phyloP scores from a whole-genome alignment of 108 stramenopile genomes.

The Skeletonema tropicum region DNA sequence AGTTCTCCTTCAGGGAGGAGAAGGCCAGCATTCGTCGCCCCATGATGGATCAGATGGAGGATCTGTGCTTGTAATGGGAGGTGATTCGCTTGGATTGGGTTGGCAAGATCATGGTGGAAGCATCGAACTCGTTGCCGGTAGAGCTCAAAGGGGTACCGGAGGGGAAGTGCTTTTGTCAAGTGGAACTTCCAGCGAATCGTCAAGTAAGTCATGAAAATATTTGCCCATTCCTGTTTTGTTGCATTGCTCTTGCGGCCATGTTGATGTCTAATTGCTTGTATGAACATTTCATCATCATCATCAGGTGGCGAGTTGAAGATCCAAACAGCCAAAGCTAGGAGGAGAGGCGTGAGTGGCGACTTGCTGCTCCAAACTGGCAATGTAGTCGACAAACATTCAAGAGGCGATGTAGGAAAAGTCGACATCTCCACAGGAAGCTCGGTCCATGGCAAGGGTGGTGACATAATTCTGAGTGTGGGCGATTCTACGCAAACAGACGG shows the following conservation, averaged over 20 bases:
- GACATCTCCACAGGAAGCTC: background rate
- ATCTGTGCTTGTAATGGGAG: slow-evolving; percentile 17
- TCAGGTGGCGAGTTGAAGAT: slow-evolving; percentile 8
- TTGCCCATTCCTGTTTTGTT: background rate
- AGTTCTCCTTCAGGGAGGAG: slow-evolving; percentile 15
- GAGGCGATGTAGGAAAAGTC: slow-evolving; percentile 4
- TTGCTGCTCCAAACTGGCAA: slow-evolving; percentile 21
- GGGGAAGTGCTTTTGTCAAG: slow-evolving; percentile 1
- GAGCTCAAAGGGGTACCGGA: slow-evolving; percentile 16
- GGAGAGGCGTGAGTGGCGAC: slow-evolving; percentile 9
- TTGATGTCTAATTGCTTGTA: background rate
- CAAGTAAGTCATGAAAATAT: slow-evolving; percentile 10
- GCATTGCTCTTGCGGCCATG: background rate
- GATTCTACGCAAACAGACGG: background rate
- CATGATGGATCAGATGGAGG: slow-evolving; percentile 20
- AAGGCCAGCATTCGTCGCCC: slow-evolving; percentile 13
- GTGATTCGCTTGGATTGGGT: slow-evolving; percentile 15
- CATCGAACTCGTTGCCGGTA: slow-evolving; percentile 17
- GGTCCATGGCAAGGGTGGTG: slow-evolving; percentile 5
- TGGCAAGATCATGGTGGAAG: slow-evolving; percentile 19
- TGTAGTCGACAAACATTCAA: slow-evolving; percentile 12
- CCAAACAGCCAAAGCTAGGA: slow-evolving; percentile 5
- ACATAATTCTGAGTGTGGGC: background rate
- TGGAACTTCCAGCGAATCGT: slow-evolving; percentile 11
- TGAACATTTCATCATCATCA: background rate